Evolutionary conservation across 352 stramenopile species (phyloP).

Genomic region (Phytophthora gonapodyides): DNA sequence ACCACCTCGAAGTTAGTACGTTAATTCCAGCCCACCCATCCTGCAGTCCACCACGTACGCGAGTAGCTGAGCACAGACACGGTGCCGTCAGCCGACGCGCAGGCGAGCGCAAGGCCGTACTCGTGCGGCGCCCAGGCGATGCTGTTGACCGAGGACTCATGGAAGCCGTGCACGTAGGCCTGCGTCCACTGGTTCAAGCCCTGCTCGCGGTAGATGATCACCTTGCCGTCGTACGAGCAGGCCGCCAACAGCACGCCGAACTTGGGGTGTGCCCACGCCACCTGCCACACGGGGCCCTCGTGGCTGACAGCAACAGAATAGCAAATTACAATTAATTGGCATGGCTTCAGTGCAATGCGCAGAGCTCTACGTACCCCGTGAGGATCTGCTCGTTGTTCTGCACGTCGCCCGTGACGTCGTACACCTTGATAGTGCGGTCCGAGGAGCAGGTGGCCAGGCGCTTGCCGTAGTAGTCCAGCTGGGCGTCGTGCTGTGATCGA

Average conservation of each 20-base stretch:
- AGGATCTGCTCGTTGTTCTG: slow-evolving; percentile 91
- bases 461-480: slow-evolving; percentile 99
- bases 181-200: slow-evolving; percentile 93
- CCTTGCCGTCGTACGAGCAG: slow-evolving; percentile 98
- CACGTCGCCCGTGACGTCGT: slow-evolving; percentile 93
- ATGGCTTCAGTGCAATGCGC: not conserved
- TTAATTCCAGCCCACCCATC: not conserved
- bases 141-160: slow-evolving; percentile 93
- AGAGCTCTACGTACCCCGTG: slow-evolving; percentile 56
- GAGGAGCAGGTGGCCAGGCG: slow-evolving; percentile 98
- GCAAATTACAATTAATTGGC: slow-evolving; percentile 7
- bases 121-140: slow-evolving; percentile 98
- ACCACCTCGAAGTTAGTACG: slow-evolving; percentile 1
- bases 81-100: slow-evolving; percentile 95
- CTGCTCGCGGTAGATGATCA: slow-evolving; percentile 97
- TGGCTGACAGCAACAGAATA: slow-evolving; percentile 57
- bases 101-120: slow-evolving; percentile 94
- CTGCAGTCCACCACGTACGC: slow-evolving; percentile 40
- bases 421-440: slow-evolving; percentile 97
- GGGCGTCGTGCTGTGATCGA: slow-evolving; percentile 92
- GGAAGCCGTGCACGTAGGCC: slow-evolving; percentile 90
- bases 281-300: slow-evolving; percentile 98
- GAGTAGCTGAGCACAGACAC: slow-evolving; percentile 91
- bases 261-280: slow-evolving; percentile 99
- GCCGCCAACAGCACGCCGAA: slow-evolving; percentile 96